Base-by-base conservation (phyloP, 2,329 filamentous ascomycete species). In the Botrytis paeoniae region DNA sequence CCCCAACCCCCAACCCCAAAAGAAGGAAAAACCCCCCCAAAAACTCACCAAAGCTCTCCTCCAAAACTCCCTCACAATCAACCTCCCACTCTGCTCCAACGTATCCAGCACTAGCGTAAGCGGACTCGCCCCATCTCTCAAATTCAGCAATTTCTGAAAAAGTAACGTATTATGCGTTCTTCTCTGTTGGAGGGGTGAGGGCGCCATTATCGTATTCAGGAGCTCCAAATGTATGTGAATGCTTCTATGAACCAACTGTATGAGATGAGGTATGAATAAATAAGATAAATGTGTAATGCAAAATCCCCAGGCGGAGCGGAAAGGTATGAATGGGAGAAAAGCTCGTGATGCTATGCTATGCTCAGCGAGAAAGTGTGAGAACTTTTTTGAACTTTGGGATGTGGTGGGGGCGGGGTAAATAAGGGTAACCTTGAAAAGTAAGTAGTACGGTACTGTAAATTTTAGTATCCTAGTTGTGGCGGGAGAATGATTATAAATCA, bases 61-160 rank as follows among this genome's bases (percentile, higher is more conserved):
- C 71, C 93, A 88, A 82, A 95, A 93, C 82, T 97, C 94, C 29
- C 85, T 83, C 2, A 95, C 76, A 6, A 97, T 83, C 0, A 91
- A 90, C 43, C 85, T 86, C 10, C 90, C 93, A 39, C 91, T 89
- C 83, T 97, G 94, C 83, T 97, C 94, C 43, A 98, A 85, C 48
- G 87, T 93, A 82, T 98, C 95, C 73, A 97, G 86, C 4, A 98
- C 83, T 39, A 98, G 85, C 0, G 95, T 98, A 79, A 98, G 89
- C 4, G 95, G 95, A 66, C 94, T 97, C 22, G 92, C 90, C 73
- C 89, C 90, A 81, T 96, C 92, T 75, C 93, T 88, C 72, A 93
- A 85, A 79, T 91, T 93, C 75, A 97, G 86, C 2, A 97, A 85
- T 80, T 94, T 95, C 75, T 94, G 93, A 72, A 97, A 90, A 3